These are phyloP conservation scores for Aulographum hederae DNA, from an alignment of 2,329 filamentous ascomycete genomes.

Conservation along the genomic window DNA sequence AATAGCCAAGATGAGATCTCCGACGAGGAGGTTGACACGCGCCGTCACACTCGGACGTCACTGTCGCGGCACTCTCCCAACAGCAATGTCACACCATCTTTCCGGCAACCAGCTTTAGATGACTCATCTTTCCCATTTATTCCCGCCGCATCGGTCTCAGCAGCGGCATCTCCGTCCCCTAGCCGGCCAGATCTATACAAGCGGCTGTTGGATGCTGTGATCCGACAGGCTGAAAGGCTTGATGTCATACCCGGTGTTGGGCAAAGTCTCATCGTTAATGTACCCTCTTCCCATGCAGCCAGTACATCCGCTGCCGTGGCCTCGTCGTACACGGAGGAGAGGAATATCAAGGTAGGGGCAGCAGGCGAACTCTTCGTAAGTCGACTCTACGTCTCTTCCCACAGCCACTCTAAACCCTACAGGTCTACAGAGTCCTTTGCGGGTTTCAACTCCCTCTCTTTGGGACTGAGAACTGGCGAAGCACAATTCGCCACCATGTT, in stretches of 20 bases:
- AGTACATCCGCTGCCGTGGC: slow-evolving; percentile 3
- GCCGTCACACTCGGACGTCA: background rate
- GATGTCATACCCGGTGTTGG: background rate
- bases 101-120: too few relatives aligned
- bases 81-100: too few relatives aligned
- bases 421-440: slow-evolving; percentile 26
- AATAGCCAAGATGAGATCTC: background rate
- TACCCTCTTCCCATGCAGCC: slow-evolving; percentile 12
- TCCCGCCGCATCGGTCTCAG: background rate
- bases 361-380: slow-evolving; percentile 12
- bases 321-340: background rate
- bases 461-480: slow-evolving; percentile 25
- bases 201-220: slow-evolving; percentile 1
- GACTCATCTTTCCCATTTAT: too few relatives aligned
- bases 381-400: background rate
- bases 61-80: background rate
- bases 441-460: slow-evolving; percentile 18
- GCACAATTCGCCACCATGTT: slow-evolving; percentile 26
- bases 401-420: background rate
- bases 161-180: background rate
- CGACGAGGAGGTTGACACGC: background rate
- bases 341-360: slow-evolving; percentile 9
- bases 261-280: background rate
- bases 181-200: slow-evolving; percentile 1
- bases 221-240: slow-evolving; percentile 1